Percentiles rank a stretch among this genome's conserved stretches.
Conservation (phyloP, 2,329 filamentous ascomycete species). For the Aphanocladium album region DNA sequence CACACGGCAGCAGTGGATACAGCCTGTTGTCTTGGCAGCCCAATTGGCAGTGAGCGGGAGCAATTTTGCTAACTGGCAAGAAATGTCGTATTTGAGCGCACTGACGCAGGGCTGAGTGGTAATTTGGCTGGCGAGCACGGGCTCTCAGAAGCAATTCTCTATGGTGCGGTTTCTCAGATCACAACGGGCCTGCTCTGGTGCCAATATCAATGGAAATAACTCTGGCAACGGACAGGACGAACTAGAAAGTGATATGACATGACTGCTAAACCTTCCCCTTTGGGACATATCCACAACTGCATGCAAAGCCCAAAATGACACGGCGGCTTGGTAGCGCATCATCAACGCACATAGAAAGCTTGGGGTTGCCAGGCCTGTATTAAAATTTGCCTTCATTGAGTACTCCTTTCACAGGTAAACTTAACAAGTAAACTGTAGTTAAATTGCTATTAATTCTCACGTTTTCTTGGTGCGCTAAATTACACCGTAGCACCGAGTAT, state of each 20-base stretch:
- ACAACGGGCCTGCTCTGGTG: no score
- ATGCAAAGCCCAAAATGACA: neutral
- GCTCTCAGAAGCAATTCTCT: neutral
- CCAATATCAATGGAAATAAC: neutral
- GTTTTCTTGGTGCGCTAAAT: neutral
- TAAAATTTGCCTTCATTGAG: neutral
- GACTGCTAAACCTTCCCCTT: neutral
- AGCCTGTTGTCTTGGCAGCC: neutral
- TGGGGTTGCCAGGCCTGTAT: neutral
- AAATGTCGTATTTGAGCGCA: neutral
- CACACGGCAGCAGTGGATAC: conserved; percentile 3
- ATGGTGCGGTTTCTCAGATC: neutral
- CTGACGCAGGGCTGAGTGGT: conserved; percentile 10
- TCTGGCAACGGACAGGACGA: neutral
- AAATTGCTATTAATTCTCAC: neutral
- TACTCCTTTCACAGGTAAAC: no score
- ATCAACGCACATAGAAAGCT: neutral
- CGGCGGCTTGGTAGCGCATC: neutral
- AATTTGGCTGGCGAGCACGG: neutral
- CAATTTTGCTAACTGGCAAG: neutral
- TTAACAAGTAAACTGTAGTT: no score
- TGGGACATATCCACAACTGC: neutral
- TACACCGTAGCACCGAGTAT: neutral
- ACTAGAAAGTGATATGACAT: neutral
- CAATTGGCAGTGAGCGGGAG: no score